Evolutionary conservation across 2,329 filamentous ascomycete genomes (phyloP).

Genomic region (Penicillium concentricum): DNA sequence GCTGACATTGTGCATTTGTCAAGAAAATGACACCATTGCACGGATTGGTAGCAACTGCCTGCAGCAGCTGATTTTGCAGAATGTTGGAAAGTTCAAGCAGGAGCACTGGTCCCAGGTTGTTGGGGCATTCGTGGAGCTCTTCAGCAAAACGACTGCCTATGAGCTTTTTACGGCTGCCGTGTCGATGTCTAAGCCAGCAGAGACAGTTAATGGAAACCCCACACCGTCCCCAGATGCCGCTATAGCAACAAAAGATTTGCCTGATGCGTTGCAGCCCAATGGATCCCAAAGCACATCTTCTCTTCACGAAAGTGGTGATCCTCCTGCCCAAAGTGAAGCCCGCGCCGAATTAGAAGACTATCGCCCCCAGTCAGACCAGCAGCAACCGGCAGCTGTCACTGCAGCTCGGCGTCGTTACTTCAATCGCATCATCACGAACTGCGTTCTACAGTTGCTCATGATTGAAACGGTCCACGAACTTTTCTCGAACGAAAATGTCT

Average conservation of each 20-base stretch:
- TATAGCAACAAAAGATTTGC: slow-evolving; percentile 22
- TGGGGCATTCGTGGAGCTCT: slow-evolving; percentile 91
- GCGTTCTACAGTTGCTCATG: slow-evolving; percentile 95
- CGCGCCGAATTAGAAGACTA: slow-evolving; percentile 74
- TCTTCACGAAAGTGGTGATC: slow-evolving; percentile 35
- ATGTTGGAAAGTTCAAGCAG: slow-evolving; percentile 84
- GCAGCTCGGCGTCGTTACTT: slow-evolving; percentile 92
- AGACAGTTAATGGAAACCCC: slow-evolving; percentile 30
- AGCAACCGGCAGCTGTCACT: slow-evolving; percentile 88
- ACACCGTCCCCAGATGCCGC: slow-evolving; percentile 21
- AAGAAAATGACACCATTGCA: slow-evolving; percentile 98
- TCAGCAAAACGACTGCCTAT: slow-evolving; percentile 89
- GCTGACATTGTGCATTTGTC: slow-evolving; percentile 91
- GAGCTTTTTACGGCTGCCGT: slow-evolving; percentile 87
- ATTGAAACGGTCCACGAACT: slow-evolving; percentile 99
- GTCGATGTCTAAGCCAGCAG: slow-evolving; percentile 43
- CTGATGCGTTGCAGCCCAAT: slow-evolving; percentile 29
- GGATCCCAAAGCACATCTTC: slow-evolving; percentile 28
- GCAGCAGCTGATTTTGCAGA: slow-evolving; percentile 93
- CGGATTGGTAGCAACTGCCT: slow-evolving; percentile 97
- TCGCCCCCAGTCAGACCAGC: slow-evolving; percentile 72
- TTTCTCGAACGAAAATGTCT: slow-evolving; percentile 95
- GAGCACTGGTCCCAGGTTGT: slow-evolving; percentile 95
- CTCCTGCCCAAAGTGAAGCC: slow-evolving; percentile 36
- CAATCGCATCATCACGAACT: slow-evolving; percentile 98